Base-by-base conservation (phyloP, 805 yeast species). In the Komagataella phaffii region DNA sequence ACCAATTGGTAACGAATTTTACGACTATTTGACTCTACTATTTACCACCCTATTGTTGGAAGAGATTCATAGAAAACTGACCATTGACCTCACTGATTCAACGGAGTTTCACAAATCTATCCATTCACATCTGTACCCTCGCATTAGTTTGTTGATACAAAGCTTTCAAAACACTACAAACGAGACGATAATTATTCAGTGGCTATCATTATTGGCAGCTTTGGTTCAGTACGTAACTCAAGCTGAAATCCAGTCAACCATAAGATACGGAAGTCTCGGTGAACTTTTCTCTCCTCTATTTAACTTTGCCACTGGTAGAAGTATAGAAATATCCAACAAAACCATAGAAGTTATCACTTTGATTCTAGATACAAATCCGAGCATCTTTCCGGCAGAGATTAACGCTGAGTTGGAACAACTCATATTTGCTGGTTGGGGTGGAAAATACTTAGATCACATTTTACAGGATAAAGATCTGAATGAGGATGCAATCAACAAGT, bases 351-450 rank as follows among this genome's bases (percentile, higher is more conserved):
- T 71, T 3, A 49, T 73, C 14, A 66, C 71, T 17, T 82, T 78
- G 36, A 63, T 74, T 2, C 57, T 76, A 19, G 82, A 78, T 49
- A 62, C 67, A 1, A 74, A 73, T 53, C 73, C 79, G 0, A 56
- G 69, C 1, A 65, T 78, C 52, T 59, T 77, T 52, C 60, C 59
- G 47, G 49, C 51, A 51, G 53, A 61, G 48, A 56, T 66, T 60
- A 68, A 69, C 58, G 44, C 58, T 48, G 49, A 59, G 52, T 30
- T 70, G 18, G 58, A 65, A 23, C 58, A 58, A 3, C 50, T 74
- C 14, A 58, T 81, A 3, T 76, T 79, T 51, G 64, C 66, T 8
- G 56, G 65, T 3, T 80, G 81, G 75, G 77, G 81, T 0, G 53
- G 58, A 3, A 52, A 57, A 0, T 77, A 72, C 52, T 63, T 78